Evolutionary conservation across 2,329 filamentous ascomycete species (phyloP).

Genomic region (Aspergillus candidus): DNA sequence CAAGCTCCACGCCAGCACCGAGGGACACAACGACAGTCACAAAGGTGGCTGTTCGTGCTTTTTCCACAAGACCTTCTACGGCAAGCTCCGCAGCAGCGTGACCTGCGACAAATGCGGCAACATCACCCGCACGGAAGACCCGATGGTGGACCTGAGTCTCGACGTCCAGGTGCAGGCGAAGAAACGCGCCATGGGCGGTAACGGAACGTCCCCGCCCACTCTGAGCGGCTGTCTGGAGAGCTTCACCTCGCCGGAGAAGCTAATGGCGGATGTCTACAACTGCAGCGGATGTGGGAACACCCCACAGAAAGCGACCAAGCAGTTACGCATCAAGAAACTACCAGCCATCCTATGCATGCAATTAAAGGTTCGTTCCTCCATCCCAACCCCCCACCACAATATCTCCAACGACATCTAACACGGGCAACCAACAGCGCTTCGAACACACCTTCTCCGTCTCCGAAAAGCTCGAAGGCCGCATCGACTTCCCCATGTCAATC

Average conservation of each 20-base stretch:
- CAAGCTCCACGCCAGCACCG: conserved; percentile 73
- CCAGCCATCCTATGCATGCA: conserved; percentile 89
- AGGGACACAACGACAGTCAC: conserved; percentile 60
- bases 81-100: conserved; percentile 82
- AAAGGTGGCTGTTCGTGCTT: conserved; percentile 68
- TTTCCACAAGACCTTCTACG: conserved; percentile 90
- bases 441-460: conserved; percentile 70
- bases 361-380: conserved; percentile 61
- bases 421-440: conserved; percentile 53
- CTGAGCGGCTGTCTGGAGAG: conserved; percentile 75
- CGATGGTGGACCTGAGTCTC: conserved; percentile 83
- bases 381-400: neutral
- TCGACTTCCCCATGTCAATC: conserved; percentile 78
- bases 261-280: conserved; percentile 69
- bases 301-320: conserved; percentile 70
- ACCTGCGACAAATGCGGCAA: conserved; percentile 85
- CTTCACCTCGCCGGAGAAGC: conserved; percentile 77
- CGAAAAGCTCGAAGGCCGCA: conserved; percentile 80
- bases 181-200: conserved; percentile 39
- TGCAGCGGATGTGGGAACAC: conserved; percentile 73
- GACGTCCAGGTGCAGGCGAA: conserved; percentile 71
- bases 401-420: conserved; percentile 4
- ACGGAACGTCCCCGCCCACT: conserved; percentile 45
- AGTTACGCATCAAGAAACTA: conserved; percentile 74
- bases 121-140: conserved; percentile 74